A percentile compares a stretch with the other conserved stretches of the same genome.
These are phyloP conservation scores for Picochlorum sp. DNA, from an alignment of 139 green algal genomes.

Conservation along the genomic window DNA sequence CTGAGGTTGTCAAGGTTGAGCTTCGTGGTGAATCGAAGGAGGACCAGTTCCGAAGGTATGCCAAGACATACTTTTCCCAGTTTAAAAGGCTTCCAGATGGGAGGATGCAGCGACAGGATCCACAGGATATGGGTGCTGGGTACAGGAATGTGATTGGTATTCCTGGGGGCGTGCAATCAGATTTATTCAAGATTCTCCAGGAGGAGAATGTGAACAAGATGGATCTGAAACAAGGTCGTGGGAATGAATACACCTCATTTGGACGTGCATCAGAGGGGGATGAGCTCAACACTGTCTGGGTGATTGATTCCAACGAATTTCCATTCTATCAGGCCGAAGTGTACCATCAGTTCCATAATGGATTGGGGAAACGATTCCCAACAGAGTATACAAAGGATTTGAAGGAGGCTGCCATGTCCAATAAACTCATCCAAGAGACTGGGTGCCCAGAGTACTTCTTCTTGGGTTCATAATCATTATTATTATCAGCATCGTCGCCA, in stretches of 20 bases:
- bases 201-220: constrained; percentile 70
- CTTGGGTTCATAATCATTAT: constrained; percentile 8
- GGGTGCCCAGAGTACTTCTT: constrained; percentile 68
- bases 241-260: constrained; percentile 27
- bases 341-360: constrained; percentile 86
- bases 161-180: constrained; percentile 57
- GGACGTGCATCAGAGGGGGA: constrained; percentile 39
- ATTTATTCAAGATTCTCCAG: constrained; percentile 56
- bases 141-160: constrained; percentile 83
- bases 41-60: constrained; percentile 41
- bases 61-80: constrained; percentile 58
- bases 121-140: constrained; percentile 49
- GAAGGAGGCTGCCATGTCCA: constrained; percentile 19
- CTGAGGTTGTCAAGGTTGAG: constrained; percentile 57
- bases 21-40: constrained; percentile 20
- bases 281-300: constrained; percentile 44
- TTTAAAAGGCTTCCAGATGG: constrained; percentile 17
- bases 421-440: constrained; percentile 40
- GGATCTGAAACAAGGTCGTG: constrained; percentile 53
- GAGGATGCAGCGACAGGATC: constrained; percentile 49
- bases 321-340: constrained; percentile 72
- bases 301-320: constrained; percentile 57
- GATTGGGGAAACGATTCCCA: constrained; percentile 28
- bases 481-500: too few relatives aligned
- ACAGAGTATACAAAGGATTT: constrained; percentile 48